These are phyloP conservation scores for Piromyces finnis DNA, from an alignment of 192 early-diverging fungal genomes.

Conservation along the genomic window DNA sequence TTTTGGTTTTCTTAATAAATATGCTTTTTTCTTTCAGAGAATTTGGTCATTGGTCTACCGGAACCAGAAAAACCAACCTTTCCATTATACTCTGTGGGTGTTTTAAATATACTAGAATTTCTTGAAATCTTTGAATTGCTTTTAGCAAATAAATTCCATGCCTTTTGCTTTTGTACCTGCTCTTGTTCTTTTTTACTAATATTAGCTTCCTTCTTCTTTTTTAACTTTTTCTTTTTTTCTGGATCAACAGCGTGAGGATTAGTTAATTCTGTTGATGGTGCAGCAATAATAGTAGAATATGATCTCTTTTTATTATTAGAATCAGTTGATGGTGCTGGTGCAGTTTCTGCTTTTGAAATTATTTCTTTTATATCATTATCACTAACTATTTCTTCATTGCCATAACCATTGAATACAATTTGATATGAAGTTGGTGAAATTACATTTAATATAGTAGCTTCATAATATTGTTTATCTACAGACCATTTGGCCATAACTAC, in stretches of 20 bases:
- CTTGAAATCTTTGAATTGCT: slow-evolving; percentile 20
- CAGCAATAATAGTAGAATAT: neutral
- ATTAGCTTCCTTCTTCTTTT: slow-evolving; percentile 8
- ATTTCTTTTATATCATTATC: slow-evolving; percentile 10
- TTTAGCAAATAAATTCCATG: slow-evolving; percentile 58
- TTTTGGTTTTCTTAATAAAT: slow-evolving; percentile 10
- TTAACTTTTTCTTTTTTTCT: slow-evolving; percentile 26
- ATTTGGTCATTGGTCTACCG: slow-evolving; percentile 59
- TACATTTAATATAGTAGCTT: neutral
- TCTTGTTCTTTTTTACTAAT: slow-evolving; percentile 29
- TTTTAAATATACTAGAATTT: slow-evolving; percentile 62
- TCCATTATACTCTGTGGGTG: slow-evolving; percentile 59
- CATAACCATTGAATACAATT: neutral
- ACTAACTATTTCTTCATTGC: neutral
- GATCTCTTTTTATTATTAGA: neutral
- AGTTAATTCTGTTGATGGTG: neutral
- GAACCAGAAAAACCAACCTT: slow-evolving; percentile 69
- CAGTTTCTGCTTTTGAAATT: slow-evolving; percentile 1
- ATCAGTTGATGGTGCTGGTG: neutral
- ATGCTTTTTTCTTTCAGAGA: slow-evolving; percentile 57
- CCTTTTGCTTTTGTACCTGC: slow-evolving; percentile 48
- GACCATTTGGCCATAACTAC: neutral
- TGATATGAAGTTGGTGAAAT: neutral
- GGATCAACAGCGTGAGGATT: slow-evolving; percentile 10
- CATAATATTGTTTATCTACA: neutral